A percentile compares a stretch with the other conserved stretches of the same genome.
phyloP scores from a whole-genome alignment of 2,329 filamentous ascomycete genomes.

The Cytospora leucostoma region DNA sequence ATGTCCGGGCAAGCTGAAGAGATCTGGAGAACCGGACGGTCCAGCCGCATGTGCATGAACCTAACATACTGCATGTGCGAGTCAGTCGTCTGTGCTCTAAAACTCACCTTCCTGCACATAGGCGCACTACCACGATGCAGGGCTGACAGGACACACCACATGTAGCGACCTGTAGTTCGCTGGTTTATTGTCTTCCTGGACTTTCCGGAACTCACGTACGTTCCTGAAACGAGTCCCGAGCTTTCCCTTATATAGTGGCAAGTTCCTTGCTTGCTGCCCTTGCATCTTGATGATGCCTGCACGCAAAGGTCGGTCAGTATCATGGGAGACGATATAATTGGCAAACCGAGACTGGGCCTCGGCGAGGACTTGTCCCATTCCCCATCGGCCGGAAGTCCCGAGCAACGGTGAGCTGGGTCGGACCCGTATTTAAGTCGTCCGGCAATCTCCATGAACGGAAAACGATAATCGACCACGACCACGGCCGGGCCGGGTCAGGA shows the following conservation, averaged over 20 bases:
- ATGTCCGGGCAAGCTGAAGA: not conserved
- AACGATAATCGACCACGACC: constrained; percentile 2
- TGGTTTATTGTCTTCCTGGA: too few relatives aligned
- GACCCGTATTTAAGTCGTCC: constrained; percentile 11
- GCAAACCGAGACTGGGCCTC: not conserved
- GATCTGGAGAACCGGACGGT: not conserved
- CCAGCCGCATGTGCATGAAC: not conserved
- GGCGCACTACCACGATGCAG: too few relatives aligned
- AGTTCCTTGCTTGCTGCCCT: not conserved
- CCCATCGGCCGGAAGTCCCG: constrained; percentile 16
- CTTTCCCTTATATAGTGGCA: not conserved
- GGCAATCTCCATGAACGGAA: constrained; percentile 21
- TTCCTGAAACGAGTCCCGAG: not conserved
- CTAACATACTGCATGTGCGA: too few relatives aligned
- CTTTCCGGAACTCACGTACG: too few relatives aligned
- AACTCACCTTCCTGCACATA: too few relatives aligned
- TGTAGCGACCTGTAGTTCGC: too few relatives aligned
- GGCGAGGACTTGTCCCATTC: not conserved
- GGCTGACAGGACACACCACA: too few relatives aligned
- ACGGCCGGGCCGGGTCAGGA: constrained; percentile 1
- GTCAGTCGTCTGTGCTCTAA: too few relatives aligned
- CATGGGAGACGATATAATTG: not conserved
- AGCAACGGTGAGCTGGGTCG: constrained; percentile 4
- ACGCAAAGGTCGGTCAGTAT: not conserved
- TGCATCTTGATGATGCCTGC: not conserved